Evolutionary conservation across 2,329 filamentous ascomycete genomes (phyloP).

Genomic region (Penicillium brasilianum): DNA sequence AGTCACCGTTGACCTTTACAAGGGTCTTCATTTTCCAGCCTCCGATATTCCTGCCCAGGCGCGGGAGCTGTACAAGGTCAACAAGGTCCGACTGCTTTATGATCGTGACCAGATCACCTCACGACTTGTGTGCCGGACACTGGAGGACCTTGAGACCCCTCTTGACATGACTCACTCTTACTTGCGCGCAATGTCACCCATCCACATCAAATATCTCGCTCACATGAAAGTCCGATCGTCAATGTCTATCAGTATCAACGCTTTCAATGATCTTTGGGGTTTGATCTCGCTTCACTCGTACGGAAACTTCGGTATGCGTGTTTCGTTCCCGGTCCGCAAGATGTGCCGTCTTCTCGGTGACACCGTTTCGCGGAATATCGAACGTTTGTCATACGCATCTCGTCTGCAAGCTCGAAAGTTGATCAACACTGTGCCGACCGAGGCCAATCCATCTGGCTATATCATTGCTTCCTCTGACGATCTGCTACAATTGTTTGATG

Average conservation of each 20-base stretch:
- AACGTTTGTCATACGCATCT: constrained; percentile 83
- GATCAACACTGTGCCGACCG: constrained; percentile 83
- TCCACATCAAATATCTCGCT: constrained; percentile 81
- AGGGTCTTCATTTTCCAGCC: constrained; percentile 85
- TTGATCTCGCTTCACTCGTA: constrained; percentile 87
- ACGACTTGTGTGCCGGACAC: constrained; percentile 73
- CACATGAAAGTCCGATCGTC: constrained; percentile 94
- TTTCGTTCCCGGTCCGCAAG: constrained; percentile 87
- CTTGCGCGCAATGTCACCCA: constrained; percentile 80
- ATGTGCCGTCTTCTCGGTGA: constrained; percentile 90
- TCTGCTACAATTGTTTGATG: constrained; percentile 79
- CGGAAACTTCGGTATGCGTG: constrained; percentile 81
- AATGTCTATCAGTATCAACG: constrained; percentile 93
- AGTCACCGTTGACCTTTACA: constrained; percentile 81
- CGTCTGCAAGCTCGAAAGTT: constrained; percentile 83
- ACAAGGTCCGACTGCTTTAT: constrained; percentile 86
- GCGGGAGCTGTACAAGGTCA: constrained; percentile 88
- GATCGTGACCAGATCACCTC: constrained; percentile 81
- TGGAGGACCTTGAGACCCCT: constrained; percentile 71
- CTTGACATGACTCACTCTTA: constrained; percentile 85
- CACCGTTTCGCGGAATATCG: constrained; percentile 83
- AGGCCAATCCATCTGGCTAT: constrained; percentile 83
- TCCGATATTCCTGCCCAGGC: constrained; percentile 84
- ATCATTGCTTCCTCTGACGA: constrained; percentile 90
- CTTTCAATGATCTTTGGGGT: constrained; percentile 84